Base-by-base conservation (phyloP, 768 basidiomycete species). In the Phaeotremella skinneri region DNA sequence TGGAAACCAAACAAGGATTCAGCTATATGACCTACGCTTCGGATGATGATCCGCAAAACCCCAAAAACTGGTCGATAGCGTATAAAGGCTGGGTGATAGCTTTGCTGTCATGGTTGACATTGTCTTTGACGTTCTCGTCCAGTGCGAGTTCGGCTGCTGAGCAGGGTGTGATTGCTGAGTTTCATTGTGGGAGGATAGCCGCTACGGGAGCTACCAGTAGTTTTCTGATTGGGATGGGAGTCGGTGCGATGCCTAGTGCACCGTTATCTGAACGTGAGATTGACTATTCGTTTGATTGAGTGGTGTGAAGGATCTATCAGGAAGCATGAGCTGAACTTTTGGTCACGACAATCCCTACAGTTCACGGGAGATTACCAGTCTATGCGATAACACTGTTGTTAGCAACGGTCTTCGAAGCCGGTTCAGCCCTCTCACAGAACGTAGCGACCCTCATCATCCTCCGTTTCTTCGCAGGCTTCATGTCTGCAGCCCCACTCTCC, bases 301-400 rank as follows among this genome's bases (percentile, higher is more conserved):
- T 26, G 17, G 11, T 20, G 27, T 23, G n/a, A 23, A 17, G n/a
- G n/a, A n/a, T n/a, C n/a, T n/a, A n/a, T n/a, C n/a, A n/a, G n/a
- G n/a, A n/a, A n/a, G n/a, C n/a, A n/a, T n/a, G n/a, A n/a, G n/a
- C n/a, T n/a, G n/a, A n/a, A n/a, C n/a, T n/a, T n/a, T n/a, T n/a
- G n/a, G n/a, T n/a, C n/a, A n/a, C n/a, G n/a, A 45, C 23, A 23
- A 41, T 14, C 7, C 14, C 13, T 4, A 5, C 37, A 61, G 59
- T 67, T 20, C 58, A 67, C 29, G 66, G 66, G 11, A 48, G 67
- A 56, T 55, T 68, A 21, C 67, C 67, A 1, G 61, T 68, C 21
- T 68, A 68, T 51, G 49, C 62, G 16, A 47, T 50, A 4, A 56
- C 67, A 0, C 54, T 68, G 23, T 41, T 64, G 9, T 42, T 64